Conservation (phyloP, 2,329 filamentous ascomycete genomes). For the Chalara sp. region DNA sequence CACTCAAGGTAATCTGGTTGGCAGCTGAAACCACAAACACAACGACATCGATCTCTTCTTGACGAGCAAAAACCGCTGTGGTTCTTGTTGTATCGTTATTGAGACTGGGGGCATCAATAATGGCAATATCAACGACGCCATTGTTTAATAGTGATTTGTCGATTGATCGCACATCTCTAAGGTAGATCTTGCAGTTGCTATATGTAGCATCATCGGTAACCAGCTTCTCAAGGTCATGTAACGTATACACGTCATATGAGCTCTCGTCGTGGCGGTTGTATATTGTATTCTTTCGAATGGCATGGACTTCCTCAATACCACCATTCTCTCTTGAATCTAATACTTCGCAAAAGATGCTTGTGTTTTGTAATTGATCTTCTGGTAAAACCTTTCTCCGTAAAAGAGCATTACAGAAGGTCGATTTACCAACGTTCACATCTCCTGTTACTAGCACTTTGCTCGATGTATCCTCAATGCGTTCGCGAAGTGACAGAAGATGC, state of each 20-base stretch:
- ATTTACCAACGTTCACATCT: conserved; percentile 95
- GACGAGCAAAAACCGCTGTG: conserved; percentile 90
- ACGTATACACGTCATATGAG: conserved; percentile 80
- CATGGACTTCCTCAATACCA: conserved; percentile 90
- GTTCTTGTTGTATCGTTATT: conserved; percentile 97
- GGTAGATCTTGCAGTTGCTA: conserved; percentile 93
- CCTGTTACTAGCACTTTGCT: conserved; percentile 96
- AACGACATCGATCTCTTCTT: conserved; percentile 98
- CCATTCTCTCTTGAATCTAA: conserved; percentile 87
- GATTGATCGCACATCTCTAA: conserved; percentile 81
- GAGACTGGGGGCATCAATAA: conserved; percentile 92
- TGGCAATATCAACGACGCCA: conserved; percentile 92
- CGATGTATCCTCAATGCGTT: conserved; percentile 93
- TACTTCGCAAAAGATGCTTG: conserved; percentile 97
- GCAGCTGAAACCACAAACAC: conserved; percentile 97
- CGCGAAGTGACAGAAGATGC: conserved; percentile 77
- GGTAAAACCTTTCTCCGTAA: conserved; percentile 86
- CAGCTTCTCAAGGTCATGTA: conserved; percentile 78
- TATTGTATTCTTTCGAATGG: conserved; percentile 70
- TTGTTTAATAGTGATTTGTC: conserved; percentile 96
- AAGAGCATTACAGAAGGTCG: conserved; percentile 97
- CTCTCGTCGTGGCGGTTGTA: conserved; percentile 91
- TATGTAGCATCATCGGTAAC: conserved; percentile 85
- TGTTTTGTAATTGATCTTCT: conserved; percentile 96
- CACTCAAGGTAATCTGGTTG: conserved; percentile 95